These are phyloP conservation scores for Ormosia semicastrata DNA, from an alignment of 306 rosid genomes.

Conservation along the genomic window DNA sequence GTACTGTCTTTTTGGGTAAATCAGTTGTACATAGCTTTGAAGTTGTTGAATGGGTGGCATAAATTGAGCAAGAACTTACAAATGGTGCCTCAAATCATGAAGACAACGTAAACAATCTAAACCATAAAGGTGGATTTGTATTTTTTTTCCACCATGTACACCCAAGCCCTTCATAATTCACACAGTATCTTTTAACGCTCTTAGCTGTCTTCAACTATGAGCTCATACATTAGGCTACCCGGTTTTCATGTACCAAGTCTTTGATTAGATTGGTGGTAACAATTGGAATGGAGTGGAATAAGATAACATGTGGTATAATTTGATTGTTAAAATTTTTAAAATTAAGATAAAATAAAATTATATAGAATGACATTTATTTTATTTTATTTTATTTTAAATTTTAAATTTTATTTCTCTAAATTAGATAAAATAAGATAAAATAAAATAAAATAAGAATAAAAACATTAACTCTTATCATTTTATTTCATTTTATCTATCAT, in stretches of 20 bases:
- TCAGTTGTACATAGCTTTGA: neutral
- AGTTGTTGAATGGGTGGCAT: neutral
- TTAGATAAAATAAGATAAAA: no score
- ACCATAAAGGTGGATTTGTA: constrained; percentile 36
- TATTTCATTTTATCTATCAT: no score
- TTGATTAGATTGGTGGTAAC: no score
- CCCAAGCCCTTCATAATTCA: constrained; percentile 5
- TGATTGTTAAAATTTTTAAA: no score
- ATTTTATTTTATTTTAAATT: no score
- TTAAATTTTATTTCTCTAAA: no score
- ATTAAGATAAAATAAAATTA: no score
- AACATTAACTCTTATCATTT: no score
- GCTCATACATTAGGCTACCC: neutral
- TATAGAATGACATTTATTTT: no score
- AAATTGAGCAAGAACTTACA: constrained; percentile 9
- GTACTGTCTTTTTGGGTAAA: neutral
- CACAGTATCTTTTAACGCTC: neutral
- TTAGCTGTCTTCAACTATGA: constrained; percentile 4
- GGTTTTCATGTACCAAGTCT: neutral
- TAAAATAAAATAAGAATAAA: no score
- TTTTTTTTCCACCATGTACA: constrained; percentile 42
- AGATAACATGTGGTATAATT: no score
- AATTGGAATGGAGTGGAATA: no score
- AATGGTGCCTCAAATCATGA: constrained; percentile 27
- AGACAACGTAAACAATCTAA: constrained; percentile 15